These are phyloP conservation scores for Globisporangium solare DNA, from an alignment of 352 stramenopile species.

Conservation along the genomic window DNA sequence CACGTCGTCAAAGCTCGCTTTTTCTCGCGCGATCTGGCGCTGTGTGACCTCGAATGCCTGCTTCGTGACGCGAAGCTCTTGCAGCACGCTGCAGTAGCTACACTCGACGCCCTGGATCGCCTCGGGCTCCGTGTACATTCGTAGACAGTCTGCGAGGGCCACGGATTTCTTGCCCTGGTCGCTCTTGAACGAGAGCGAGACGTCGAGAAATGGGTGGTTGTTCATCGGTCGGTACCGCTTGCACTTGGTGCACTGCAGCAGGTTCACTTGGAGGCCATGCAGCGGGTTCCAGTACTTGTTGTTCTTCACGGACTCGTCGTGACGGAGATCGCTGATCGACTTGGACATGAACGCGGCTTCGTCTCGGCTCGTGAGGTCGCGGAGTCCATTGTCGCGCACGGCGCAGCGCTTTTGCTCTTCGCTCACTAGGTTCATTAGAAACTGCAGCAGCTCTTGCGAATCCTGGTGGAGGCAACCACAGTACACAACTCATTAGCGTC, in stretches of 20 bases:
- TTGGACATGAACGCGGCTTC: constrained; percentile 15
- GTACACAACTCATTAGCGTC: neutral
- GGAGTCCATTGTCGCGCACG: constrained; percentile 48
- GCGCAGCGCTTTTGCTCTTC: constrained; percentile 51
- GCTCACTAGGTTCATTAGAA: constrained; percentile 79
- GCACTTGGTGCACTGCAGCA: constrained; percentile 72
- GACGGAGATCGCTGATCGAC: constrained; percentile 70
- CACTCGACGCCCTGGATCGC: constrained; percentile 74
- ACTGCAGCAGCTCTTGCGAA: constrained; percentile 82
- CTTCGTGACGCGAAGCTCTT: constrained; percentile 42
- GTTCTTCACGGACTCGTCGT: constrained; percentile 53
- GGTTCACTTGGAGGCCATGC: constrained; percentile 72
- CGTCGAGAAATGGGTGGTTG: constrained; percentile 73
- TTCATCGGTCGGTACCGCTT: constrained; percentile 58
- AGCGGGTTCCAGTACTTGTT: constrained; percentile 72
- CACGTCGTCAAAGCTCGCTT: constrained; percentile 22
- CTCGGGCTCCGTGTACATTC: constrained; percentile 62
- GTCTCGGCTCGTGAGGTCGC: constrained; percentile 32
- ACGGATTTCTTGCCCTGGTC: constrained; percentile 25
- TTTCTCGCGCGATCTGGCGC: constrained; percentile 13
- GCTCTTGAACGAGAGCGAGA: constrained; percentile 66
- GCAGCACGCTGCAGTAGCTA: constrained; percentile 55
- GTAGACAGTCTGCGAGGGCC: constrained; percentile 50
- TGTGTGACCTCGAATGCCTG: constrained; percentile 20
- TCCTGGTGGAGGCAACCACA: constrained; percentile 29